These are phyloP conservation scores for Thalassia testudinum DNA, from an alignment of 116 monocot genomes.

Conservation along the genomic window DNA sequence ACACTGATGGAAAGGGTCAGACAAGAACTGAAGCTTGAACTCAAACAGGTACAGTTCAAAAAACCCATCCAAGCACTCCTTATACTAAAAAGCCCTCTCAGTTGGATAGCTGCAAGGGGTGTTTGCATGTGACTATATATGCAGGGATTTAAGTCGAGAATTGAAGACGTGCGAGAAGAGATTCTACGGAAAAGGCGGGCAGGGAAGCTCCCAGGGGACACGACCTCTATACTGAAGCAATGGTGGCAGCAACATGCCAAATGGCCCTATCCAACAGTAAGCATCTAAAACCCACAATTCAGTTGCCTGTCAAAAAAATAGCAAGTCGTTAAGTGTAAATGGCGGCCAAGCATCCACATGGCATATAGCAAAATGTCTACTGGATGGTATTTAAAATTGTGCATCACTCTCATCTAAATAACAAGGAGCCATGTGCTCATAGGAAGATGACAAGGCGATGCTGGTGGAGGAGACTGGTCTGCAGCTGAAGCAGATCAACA, in stretches of 20 bases:
- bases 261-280: slow-evolving; percentile 99
- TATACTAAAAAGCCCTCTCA: background rate
- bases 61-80: background rate
- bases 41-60: slow-evolving; percentile 77
- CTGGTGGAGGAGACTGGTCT: slow-evolving; percentile 90
- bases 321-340: background rate
- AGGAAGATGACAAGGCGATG: slow-evolving; percentile 96
- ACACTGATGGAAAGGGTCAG: slow-evolving; percentile 94
- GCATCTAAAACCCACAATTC: slow-evolving; percentile 4
- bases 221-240: slow-evolving; percentile 82
- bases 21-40: slow-evolving; percentile 77
- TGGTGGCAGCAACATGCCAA: slow-evolving; percentile 99
- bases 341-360: background rate
- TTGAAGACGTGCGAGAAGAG: slow-evolving; percentile 97
- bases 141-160: slow-evolving; percentile 83
- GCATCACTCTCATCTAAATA: too few species aligned
- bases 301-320: background rate
- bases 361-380: background rate
- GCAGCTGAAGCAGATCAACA: slow-evolving; percentile 92
- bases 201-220: slow-evolving; percentile 93
- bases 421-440: background rate
- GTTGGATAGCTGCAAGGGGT: too few species aligned
- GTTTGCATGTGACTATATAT: too few species aligned
- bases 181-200: slow-evolving; percentile 93
- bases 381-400: background rate